phyloP scores from a whole-genome alignment of 179 eudicot species.

The Silene noctiflora region DNA sequence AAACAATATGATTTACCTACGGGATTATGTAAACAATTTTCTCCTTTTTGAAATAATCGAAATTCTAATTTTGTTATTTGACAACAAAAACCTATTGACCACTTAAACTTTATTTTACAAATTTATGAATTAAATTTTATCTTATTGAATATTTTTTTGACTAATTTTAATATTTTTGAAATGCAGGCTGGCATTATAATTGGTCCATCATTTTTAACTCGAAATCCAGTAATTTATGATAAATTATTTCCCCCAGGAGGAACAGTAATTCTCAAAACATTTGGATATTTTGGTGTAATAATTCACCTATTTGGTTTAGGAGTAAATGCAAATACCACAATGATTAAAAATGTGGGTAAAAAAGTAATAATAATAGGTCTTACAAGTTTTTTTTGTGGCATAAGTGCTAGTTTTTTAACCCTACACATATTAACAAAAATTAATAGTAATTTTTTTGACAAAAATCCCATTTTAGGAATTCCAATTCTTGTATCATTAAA shows the following conservation, averaged over 20 bases:
- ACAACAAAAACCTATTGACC: neutral
- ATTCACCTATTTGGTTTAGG: conserved; percentile 32
- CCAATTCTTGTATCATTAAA: conserved; percentile 14
- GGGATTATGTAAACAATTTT: no score
- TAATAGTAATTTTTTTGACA: neutral
- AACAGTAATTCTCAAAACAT: conserved; percentile 21
- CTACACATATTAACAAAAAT: neutral
- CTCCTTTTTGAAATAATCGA: no score
- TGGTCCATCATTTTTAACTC: conserved; percentile 31
- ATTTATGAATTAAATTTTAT: no score
- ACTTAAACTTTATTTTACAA: neutral
- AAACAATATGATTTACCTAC: no score
- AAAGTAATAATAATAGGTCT: conserved; percentile 25
- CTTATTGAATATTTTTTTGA: neutral
- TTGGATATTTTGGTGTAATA: conserved; percentile 31
- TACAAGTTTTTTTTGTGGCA: neutral
- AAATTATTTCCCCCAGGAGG: conserved; percentile 29
- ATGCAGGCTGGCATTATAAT: conserved; percentile 33
- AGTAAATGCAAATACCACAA: conserved; percentile 19
- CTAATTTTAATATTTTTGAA: neutral
- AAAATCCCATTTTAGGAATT: conserved; percentile 12
- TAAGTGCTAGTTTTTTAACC: conserved; percentile 14
- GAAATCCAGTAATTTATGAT: neutral
- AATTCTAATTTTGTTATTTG: no score
- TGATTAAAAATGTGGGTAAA: conserved; percentile 14